These are phyloP conservation scores for Hydnum rufescens DNA, from an alignment of 768 basidiomycete species.

Conservation along the genomic window DNA sequence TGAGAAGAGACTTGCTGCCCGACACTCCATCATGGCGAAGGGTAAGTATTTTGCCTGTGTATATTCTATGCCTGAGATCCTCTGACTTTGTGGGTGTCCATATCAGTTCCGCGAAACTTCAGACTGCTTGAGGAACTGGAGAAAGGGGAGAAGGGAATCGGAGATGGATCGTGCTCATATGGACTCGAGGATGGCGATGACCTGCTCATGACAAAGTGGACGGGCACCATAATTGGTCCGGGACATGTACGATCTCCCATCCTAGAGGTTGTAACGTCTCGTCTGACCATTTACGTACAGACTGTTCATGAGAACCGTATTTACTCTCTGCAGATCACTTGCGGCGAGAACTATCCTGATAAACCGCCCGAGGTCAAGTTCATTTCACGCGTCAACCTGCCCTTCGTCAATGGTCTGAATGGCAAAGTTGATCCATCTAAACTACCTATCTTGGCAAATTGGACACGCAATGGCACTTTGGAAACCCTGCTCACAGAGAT, in stretches of 20 bases:
- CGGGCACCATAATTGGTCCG: conserved; percentile 96
- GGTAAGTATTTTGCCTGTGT: neutral
- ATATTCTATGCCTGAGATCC: too few relatives aligned
- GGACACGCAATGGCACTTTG: conserved; percentile 60
- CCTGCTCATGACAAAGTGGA: conserved; percentile 96
- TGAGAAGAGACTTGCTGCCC: too few relatives aligned
- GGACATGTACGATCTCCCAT: conserved; percentile 50
- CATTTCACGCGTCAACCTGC: conserved; percentile 76
- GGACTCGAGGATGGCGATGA: conserved; percentile 91
- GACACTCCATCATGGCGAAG: too few relatives aligned
- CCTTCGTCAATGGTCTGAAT: conserved; percentile 57
- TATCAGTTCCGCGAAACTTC: conserved; percentile 98
- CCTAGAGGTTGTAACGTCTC: neutral
- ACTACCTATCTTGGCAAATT: conserved; percentile 50
- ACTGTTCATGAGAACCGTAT: conserved; percentile 98
- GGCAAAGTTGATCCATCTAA: conserved; percentile 64
- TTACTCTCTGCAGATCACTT: conserved; percentile 83
- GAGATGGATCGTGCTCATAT: conserved; percentile 94
- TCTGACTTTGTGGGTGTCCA: too few relatives aligned
- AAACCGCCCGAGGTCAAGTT: conserved; percentile 64
- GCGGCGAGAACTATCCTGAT: conserved; percentile 60
- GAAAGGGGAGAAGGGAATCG: conserved; percentile 98
- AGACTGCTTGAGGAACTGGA: conserved; percentile 94
- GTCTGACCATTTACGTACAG: conserved; percentile 20
- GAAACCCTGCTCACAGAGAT: conserved; percentile 88